Evolutionary conservation across 2,329 filamentous ascomycete genomes (phyloP).

Genomic region (Penicillium sp.): DNA sequence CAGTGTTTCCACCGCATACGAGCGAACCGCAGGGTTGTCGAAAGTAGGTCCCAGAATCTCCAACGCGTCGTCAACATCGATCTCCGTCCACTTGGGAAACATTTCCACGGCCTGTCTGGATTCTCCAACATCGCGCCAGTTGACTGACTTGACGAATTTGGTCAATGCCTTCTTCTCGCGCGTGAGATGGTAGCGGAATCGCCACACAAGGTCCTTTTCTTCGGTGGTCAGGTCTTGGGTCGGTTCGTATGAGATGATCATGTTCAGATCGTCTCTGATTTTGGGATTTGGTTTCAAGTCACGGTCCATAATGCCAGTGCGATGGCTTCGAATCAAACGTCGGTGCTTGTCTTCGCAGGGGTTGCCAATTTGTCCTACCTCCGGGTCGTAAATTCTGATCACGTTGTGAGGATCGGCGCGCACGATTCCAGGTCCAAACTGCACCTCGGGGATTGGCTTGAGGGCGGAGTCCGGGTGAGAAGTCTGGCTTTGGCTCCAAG

Average conservation of each 20-base stretch:
- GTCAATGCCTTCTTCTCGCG: slow-evolving; percentile 90
- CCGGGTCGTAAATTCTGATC: slow-evolving; percentile 88
- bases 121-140: slow-evolving; percentile 85
- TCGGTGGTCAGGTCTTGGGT: slow-evolving; percentile 85
- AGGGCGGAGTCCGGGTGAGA: slow-evolving; percentile 69
- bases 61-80: slow-evolving; percentile 93
- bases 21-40: slow-evolving; percentile 81
- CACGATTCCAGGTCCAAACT: slow-evolving; percentile 86
- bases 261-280: slow-evolving; percentile 88
- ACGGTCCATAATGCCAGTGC: slow-evolving; percentile 91
- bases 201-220: slow-evolving; percentile 96
- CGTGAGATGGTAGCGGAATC: slow-evolving; percentile 91
- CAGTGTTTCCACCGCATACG: slow-evolving; percentile 89
- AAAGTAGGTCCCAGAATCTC: slow-evolving; percentile 92
- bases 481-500: slow-evolving; percentile 64
- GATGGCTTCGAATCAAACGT: slow-evolving; percentile 83
- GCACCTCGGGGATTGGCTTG: slow-evolving; percentile 83
- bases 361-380: slow-evolving; percentile 85
- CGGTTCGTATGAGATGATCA: slow-evolving; percentile 87
- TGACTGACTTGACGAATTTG: slow-evolving; percentile 97
- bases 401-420: slow-evolving; percentile 60
- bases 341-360: slow-evolving; percentile 95
- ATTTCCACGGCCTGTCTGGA: slow-evolving; percentile 87
- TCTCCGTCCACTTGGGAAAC: slow-evolving; percentile 90
- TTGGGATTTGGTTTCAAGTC: slow-evolving; percentile 96